Base-by-base conservation (phyloP, 2,329 filamentous ascomycete genomes). In the Cordyceps cicadae region DNA sequence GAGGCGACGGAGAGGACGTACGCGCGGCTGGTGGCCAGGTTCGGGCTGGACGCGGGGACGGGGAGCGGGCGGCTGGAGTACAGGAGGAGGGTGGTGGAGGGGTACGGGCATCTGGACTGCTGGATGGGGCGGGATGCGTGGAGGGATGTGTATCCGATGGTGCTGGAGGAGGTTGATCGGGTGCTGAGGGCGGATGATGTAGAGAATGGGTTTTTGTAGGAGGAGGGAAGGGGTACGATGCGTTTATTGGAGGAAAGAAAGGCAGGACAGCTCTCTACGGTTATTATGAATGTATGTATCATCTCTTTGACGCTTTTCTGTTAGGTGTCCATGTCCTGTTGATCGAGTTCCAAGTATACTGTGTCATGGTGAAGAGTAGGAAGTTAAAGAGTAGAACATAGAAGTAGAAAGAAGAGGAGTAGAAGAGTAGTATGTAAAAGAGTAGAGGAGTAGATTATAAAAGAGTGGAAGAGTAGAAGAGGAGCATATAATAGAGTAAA, bases 41-140 rank as follows among this genome's bases (percentile, higher is more conserved):
- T 85, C 67, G 80, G 80, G 0, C 52, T 65, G 11, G 71, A 67
- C 1, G 69, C 70, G 8, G 39, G 39, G 69, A 67, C 26, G 64
- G 63, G 1, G 58, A 55, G 11, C 19, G 66, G 67, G 11, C 72
- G 71, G 7, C 68, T 77, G 15, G 71, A 77, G 66, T 86, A 85
- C 69, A 72, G 75, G 41, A 73, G 83, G 12, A 69, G 75, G 37
- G 79, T 85, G 4, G 75, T 86, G 5, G 77, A 78, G 1, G 80
- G 80, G 15, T 86, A 86, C 67, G 82, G 83, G 3, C 83, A 86
- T 67, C 70, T 86, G 45, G 83, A 86, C 72, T 80, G 79, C 66
- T 86, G 81, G 81, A 86, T 86, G 80, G 82, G 83, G 4, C 75
- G 79, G 49, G 78, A 81, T 60, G 81, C 82, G 3, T 83, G 79